Conservation (phyloP, 345 rosid species). For the Aquilaria yunnanensis region DNA sequence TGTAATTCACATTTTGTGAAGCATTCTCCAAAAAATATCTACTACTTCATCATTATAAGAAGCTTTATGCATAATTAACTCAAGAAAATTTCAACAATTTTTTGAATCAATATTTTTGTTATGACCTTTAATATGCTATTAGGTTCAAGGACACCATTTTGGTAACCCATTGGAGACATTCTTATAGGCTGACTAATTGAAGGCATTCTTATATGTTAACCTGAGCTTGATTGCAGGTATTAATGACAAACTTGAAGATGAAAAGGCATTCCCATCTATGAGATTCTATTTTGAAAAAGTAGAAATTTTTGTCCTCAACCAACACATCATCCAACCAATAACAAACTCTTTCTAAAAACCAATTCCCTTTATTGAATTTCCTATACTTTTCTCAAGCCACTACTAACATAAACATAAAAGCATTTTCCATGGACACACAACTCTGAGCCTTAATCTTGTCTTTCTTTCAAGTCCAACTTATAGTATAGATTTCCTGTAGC, state of each 20-base stretch:
- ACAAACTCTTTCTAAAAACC: background rate
- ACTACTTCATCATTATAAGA: background rate
- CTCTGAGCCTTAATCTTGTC: no score
- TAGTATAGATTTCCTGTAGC: no score
- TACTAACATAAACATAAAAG: background rate
- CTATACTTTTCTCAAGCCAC: no score
- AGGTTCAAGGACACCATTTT: no score
- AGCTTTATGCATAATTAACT: background rate
- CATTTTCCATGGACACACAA: background rate
- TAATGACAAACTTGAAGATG: no score
- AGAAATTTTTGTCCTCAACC: background rate
- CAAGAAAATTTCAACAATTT: constrained; percentile 3
- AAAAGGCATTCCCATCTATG: no score
- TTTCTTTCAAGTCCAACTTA: no score
- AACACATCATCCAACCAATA: background rate
- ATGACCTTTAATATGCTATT: constrained; percentile 1
- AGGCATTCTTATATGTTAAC: no score
- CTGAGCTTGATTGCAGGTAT: no score
- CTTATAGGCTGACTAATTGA: no score
- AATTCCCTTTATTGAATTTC: background rate
- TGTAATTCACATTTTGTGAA: constrained; percentile 4
- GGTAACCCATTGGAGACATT: no score
- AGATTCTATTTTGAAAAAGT: no score
- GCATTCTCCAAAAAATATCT: constrained; percentile 3
- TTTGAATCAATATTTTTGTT: background rate